A percentile compares a stretch with the other conserved stretches of the same genome.
These are phyloP conservation scores for Boletus bicolor DNA, from an alignment of 768 basidiomycete species.

Conservation along the genomic window DNA sequence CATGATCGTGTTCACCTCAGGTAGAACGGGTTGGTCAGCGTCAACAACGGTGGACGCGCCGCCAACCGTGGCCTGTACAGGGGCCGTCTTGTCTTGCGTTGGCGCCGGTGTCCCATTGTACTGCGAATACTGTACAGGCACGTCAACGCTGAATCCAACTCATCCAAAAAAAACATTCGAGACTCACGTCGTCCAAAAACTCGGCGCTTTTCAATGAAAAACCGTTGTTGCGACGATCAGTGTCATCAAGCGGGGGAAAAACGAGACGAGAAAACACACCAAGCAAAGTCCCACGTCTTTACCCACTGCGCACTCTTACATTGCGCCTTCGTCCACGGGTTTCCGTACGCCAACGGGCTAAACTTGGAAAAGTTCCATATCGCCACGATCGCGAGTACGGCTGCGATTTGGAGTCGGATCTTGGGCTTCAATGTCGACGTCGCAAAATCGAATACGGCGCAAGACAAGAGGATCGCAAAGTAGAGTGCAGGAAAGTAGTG, in stretches of 20 bases:
- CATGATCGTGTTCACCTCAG: slow-evolving; percentile 35
- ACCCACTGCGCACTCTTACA: slow-evolving; percentile 81
- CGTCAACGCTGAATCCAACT: not conserved
- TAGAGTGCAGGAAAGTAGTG: slow-evolving; percentile 98
- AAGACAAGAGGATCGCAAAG: slow-evolving; percentile 78
- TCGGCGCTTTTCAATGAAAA: slow-evolving; percentile 46
- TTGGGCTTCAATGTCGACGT: slow-evolving; percentile 77
- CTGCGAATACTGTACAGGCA: slow-evolving; percentile 47
- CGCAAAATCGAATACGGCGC: slow-evolving; percentile 77
- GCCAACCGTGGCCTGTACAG: slow-evolving; percentile 44
- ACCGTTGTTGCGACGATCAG: not conserved
- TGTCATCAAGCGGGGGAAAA: not conserved
- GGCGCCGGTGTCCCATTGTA: slow-evolving; percentile 41
- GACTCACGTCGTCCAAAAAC: slow-evolving; percentile 63
- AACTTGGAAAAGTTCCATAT: slow-evolving; percentile 78
- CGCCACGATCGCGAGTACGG: slow-evolving; percentile 65
- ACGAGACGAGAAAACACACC: slow-evolving; percentile 41
- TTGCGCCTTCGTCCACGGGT: slow-evolving; percentile 77
- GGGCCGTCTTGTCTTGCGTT: slow-evolving; percentile 38
- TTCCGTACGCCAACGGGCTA: slow-evolving; percentile 82
- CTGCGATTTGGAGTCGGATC: slow-evolving; percentile 77
- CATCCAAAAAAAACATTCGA: not conserved
- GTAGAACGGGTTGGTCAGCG: slow-evolving; percentile 8
- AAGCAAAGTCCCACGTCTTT: slow-evolving; percentile 95
- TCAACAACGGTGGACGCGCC: slow-evolving; percentile 50